Evolutionary conservation across 2,329 filamentous ascomycete genomes (phyloP), one percentile per base, ranked within the genome.

Genomic region (Aspergillus arachidicola): DNA sequence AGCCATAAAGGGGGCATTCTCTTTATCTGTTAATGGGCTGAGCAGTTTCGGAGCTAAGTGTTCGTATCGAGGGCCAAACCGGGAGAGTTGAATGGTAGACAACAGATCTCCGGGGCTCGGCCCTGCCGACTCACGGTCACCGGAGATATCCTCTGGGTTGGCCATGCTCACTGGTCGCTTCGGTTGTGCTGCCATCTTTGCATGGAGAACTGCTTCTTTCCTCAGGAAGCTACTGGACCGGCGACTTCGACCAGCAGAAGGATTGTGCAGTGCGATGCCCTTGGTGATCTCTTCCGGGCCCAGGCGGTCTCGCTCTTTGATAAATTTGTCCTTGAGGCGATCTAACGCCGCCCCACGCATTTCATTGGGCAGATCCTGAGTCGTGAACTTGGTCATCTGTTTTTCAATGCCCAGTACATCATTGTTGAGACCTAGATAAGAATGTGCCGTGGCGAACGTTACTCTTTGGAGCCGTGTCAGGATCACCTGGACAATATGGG

Each of bases 401-500:
- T 92, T 92, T 75, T 99, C 95, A 0, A 94, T 97, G 56, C 93
- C 91, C 14, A 99, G 79, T 0, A 99, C 94, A 72, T 99, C 95
- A 45, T 89, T 92, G 0, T 93, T 96, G 48, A 99, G 79, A 1
- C 96, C 95, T 19, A 99, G 87, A 72, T 99, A 99, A 59, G 92
- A 92, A 82, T 97, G 95, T 0, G 93, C 95, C 12, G 96, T 98
- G 0, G 94, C 91, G 59, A 99, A 87, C 0, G 95, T 99, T 3
- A 99, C 96, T 69, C 96, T 85, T 75, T 99, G 94, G 58, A 99
- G 89, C 56, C 96, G 87, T 3, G 96, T 97, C 36, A 99, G 81
- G 65, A 99, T 99, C 53, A 99, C 94, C 74, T 99, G 95, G 6
- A 99, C 93, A 67, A 99, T 98, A 73, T 99, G 96, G 1, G 95